Base-by-base conservation (phyloP, 306 rosid species). In the Malus sieversii region DNA sequence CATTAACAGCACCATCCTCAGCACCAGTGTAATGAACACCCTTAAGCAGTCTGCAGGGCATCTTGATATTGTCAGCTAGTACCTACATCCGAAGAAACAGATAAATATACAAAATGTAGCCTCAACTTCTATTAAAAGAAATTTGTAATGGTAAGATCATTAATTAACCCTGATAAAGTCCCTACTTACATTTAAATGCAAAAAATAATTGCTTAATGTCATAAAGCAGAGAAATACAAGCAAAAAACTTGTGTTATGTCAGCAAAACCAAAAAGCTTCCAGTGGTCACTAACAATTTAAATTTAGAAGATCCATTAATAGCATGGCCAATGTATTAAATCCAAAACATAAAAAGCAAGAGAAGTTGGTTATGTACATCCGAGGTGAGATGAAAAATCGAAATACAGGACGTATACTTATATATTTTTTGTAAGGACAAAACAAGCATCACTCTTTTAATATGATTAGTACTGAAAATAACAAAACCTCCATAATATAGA, bases 21-120 rank as follows among this genome's bases (percentile, higher is more conserved):
- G 90, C 93, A 77, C 99, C 99, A 55, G 99, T 95, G 85, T 95
- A 95, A 83, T 95, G 98, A 82, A 94, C 84, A 59, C 98, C 99
- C 84, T 95, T 95, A 59, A 92, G 93, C 74, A 95, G 92, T 88
- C 92, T 95, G 86, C 99, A 95, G 70, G 97, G 98, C 92, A 95
- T 92, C 83, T 87, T 90, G 86, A 95, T 89, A 55, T 79, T 84
- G 87, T 95, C 99, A 75, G 99, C 97, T 80, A 95, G 85, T 72
- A 92, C 96, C 99, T 95, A 85, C 84, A 88, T 60, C 73, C 85
- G 60, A 73, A 79, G 68, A 85, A 84, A 75, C 71, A 79, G 22
- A 13, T 69, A 68, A 64, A 48, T 53, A 73, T 60, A 57, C 58
- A 74, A 61, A 73, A 68, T 27, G 63, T 27, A 75, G 77, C 51